Evolutionary conservation across 139 green algal species (phyloP), one percentile per base, ranked within the genome.

Genomic region (Pleodorina starrii): DNA sequence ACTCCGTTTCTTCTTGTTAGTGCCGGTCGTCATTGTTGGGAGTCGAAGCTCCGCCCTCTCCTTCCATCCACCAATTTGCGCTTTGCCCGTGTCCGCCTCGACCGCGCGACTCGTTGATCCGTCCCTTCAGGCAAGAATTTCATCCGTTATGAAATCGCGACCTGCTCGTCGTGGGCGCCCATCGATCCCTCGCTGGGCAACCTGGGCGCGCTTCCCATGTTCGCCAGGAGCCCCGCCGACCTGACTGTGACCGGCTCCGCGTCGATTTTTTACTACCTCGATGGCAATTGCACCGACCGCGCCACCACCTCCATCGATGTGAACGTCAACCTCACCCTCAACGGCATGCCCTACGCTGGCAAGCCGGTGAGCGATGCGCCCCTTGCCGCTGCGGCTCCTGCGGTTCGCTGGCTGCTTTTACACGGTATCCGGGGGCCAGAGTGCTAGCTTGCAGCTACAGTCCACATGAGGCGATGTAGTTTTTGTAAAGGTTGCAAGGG

Each of bases 291-390:
- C 43, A 75, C 57, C 19, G 60, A 75, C 59, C 27, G 42, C 14
- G 43, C 43, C 42, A 78, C 59, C 40, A 63, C 81, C 63, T 14
- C 16, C 43, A 36, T 75, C 21, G 63, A 59, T 14, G 17, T 84
- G 40, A 87, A 87, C 42, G 36, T 87, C 3, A 78, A 36, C 36
- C 36, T 85, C 36, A 85, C 78, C 36, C 36, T 85, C 38, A 48
- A 84, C 75, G 75, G 75, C 46, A 29, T 9, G 57, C 75, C 75
- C 14, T 84, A 84, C 75, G 48, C 46, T 16, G 48, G 48, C 5
- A 16, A 32, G 16, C 75, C 68, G 75, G 75, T 81, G 12, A 10
- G 48, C 48, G 12, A 57, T 57, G 48, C 48, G 12, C 48, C 48
- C n/a, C n/a, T n/a, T n/a, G n/a, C n/a, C n/a, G n/a, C n/a, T n/a